Evolutionary conservation across 129 eudicot species (phyloP), one percentile per base, ranked within the genome.

Genomic region (Scalesia atractyloides): DNA sequence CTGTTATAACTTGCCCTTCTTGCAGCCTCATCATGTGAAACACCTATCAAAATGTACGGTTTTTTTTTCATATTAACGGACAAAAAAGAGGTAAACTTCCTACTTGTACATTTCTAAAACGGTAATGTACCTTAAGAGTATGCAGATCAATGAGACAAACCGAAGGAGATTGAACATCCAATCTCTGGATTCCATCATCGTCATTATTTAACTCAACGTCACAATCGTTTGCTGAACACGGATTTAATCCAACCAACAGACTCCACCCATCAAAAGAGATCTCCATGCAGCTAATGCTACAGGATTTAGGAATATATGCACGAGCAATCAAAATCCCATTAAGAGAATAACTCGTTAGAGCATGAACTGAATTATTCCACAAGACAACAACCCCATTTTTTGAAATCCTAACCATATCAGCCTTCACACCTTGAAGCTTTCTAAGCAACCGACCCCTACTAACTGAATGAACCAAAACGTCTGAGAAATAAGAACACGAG

Each of bases 401-500:
- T 16, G 96, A 89, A 65, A 93, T 81, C 79, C 95, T 64, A 47
- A 93, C 83, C 34, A 84, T 77, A 85, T 93, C 73, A 24, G 98
- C 96, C 72, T 81, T 82, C 48, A 89, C 87, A 64, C 82, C 88
- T 48, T 54, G 83, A 67, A 93, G 82, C 86, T 89, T 84, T 79
- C 84, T 79, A 22, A 93, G 76, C 83, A 93, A 81, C 62, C 95
- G 85, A 10, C 98, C 98, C 62, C 85, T 78, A 77, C 88, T 89
- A 46, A 85, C 80, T 6, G 95, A 85, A 79, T 93, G 98, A 51
- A 93, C 37, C 88, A 93, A 79, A 44, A 93, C 84, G 67, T 90
- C 98, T 43, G 97, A 84, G 11, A 90, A 63, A 52, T 74, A 68
- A 26, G 98, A 89, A 73, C 98, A 85, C 0, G 98, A 93, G 39